Evolutionary conservation across 2,329 filamentous ascomycete species (phyloP), one percentile per base, ranked within the genome.

Genomic region (Tolypocladium ophioglossoides): DNA sequence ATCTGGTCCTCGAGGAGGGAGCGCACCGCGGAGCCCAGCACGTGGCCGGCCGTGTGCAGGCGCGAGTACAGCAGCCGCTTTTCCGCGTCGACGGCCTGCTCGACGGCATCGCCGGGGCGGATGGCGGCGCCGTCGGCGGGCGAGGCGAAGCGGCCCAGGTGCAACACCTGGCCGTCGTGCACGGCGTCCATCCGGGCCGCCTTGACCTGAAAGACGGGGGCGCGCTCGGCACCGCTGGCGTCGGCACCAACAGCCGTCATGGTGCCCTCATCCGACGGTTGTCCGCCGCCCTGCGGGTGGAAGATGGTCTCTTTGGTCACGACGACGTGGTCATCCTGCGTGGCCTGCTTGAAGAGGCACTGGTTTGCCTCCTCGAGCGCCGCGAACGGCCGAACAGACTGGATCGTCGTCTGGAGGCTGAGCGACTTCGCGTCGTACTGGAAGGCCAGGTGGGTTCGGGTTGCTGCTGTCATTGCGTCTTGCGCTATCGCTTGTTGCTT

Each of bases 281-380:
- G 86, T 9, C 86, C 86, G 56, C 86, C 86, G 22, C 86, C 86
- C 66, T 90, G 86, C 0, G 84, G 82, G 57, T 90, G 84, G 68
- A 90, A 90, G 57, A 89, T 84, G n/a, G 86, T 89, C 49, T 78
- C 69, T 2, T 79, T 72, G 0, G 83, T 86, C 7, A 82, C 74
- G 22, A 88, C 66, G n/a, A 83, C 77, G 61, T 77, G 75, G 59
- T 81, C 75, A 2, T 75, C 66, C 6, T 78, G 73, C 10, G 64
- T 64, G 5, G 71, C 75, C 14, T 78, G 69, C 63, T 86, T 87
- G 72, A 84, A 84, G 11, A 87, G 76, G 8, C 69, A 63, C 52
- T 71, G 75, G 54, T 81, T 79, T 35, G 71, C 67, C 37, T 77
- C 70, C 3, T 79, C 73, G 1, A 86, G 73, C 2, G 69, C 64